A percentile compares a stretch with the other conserved stretches of the same genome.
Evolutionary conservation across 345 rosid genomes (phyloP).

Genomic region (Bruguiera gymnorhiza): DNA sequence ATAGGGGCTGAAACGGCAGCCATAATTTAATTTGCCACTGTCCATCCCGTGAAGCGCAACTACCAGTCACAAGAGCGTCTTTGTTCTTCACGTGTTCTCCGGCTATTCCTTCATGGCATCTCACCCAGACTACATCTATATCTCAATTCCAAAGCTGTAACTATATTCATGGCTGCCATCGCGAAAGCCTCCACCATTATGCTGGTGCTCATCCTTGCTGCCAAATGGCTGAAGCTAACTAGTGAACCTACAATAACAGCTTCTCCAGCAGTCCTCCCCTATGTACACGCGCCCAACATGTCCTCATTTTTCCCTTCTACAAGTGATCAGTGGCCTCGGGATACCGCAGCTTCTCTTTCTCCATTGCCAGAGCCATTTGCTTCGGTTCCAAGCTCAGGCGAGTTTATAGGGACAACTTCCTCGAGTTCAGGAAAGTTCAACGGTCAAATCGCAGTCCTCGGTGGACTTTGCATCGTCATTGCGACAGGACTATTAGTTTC

Average conservation of each 20-base stretch:
- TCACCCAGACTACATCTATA: neutral
- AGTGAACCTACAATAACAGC: constrained; percentile 44
- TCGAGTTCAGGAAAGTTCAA: constrained; percentile 26
- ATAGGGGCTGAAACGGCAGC: neutral
- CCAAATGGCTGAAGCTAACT: constrained; percentile 19
- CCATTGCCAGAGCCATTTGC: constrained; percentile 39
- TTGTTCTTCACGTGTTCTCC: no score
- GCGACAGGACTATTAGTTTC: neutral
- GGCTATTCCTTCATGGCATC: neutral
- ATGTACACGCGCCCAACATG: constrained; percentile 47
- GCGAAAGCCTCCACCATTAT: constrained; percentile 25
- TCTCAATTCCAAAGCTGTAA: constrained; percentile 2
- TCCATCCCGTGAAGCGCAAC: constrained; percentile 36
- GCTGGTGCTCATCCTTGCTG: constrained; percentile 23
- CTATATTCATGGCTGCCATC: constrained; percentile 35
- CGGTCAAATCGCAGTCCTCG: constrained; percentile 20
- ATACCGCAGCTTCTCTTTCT: constrained; percentile 28
- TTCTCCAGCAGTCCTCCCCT: constrained; percentile 57
- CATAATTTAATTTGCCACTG: constrained; percentile 18
- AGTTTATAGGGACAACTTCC: constrained; percentile 46
- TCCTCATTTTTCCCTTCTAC: constrained; percentile 72
- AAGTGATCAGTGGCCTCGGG: constrained; percentile 20
- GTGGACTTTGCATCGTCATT: constrained; percentile 17
- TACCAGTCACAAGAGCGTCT: neutral
- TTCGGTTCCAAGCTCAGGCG: constrained; percentile 50